Evolutionary conservation across 345 rosid genomes (phyloP).

Genomic region (Euphorbia tirucalli): DNA sequence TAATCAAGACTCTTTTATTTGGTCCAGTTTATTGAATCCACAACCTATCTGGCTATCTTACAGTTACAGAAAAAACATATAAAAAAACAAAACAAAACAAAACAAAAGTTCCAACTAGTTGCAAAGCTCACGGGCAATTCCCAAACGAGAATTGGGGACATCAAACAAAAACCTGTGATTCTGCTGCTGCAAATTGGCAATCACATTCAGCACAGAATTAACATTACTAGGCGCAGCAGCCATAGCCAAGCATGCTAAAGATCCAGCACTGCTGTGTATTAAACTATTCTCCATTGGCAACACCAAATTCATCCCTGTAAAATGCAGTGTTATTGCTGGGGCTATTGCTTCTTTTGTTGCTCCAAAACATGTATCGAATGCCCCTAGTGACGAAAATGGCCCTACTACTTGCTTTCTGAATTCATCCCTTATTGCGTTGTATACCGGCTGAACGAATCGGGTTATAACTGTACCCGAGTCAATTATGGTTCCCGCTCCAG

Average conservation of each 20-base stretch:
- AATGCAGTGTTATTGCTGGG: conserved; percentile 57
- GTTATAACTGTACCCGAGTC: conserved; percentile 92
- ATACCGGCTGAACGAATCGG: conserved; percentile 61
- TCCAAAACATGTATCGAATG: conserved; percentile 77
- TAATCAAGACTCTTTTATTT: conserved; percentile 9
- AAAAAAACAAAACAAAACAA: too few species aligned
- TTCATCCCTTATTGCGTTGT: conserved; percentile 61
- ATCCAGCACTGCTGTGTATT: conserved; percentile 76
- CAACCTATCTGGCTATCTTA: neutral
- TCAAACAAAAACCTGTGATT: conserved; percentile 76
- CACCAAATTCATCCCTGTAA: conserved; percentile 51
- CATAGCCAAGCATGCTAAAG: conserved; percentile 76
- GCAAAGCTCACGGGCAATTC: conserved; percentile 78
- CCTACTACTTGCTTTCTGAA: conserved; percentile 69
- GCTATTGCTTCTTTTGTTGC: conserved; percentile 41
- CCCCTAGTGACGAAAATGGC: conserved; percentile 69
- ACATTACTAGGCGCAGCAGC: conserved; percentile 62
- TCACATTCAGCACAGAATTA: conserved; percentile 67
- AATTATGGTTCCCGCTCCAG: conserved; percentile 78
- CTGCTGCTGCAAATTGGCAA: conserved; percentile 92
- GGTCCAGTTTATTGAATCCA: conserved; percentile 9
- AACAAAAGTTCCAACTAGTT: too few species aligned
- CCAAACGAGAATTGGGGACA: conserved; percentile 63
- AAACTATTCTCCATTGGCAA: conserved; percentile 82
- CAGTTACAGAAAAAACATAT: too few species aligned